These are phyloP conservation scores for Dentiscutata heterogama DNA, from an alignment of 371 early-diverging fungal species.

Conservation along the genomic window DNA sequence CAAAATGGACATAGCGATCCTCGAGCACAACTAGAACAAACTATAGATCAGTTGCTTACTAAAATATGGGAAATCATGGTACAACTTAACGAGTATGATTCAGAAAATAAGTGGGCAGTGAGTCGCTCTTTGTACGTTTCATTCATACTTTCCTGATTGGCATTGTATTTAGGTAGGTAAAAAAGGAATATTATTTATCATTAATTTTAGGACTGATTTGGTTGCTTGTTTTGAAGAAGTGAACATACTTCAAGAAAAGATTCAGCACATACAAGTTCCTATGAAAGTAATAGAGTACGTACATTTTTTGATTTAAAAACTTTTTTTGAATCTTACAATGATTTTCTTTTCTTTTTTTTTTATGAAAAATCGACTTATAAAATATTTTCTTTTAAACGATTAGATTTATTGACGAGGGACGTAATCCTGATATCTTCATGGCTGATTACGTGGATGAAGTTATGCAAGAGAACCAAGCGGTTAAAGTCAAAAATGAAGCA, in stretches of 20 bases:
- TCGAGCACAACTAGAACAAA: conserved; percentile 4
- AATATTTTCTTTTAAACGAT: not conserved
- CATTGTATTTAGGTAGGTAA: no score
- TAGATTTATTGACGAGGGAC: conserved; percentile 33
- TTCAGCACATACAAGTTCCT: conserved; percentile 28
- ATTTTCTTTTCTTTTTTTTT: not conserved
- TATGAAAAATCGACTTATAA: not conserved
- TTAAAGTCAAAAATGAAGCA: conserved; percentile 30
- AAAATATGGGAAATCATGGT: conserved; percentile 31
- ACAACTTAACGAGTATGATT: conserved; percentile 18
- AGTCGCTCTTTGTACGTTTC: not conserved
- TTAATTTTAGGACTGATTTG: not conserved
- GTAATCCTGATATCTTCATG: conserved; percentile 35
- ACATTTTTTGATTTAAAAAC: not conserved
- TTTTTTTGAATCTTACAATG: conserved; percentile 7
- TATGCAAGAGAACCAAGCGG: not conserved
- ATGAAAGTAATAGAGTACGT: conserved; percentile 29
- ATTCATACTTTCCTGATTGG: no score
- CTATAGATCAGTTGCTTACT: not conserved
- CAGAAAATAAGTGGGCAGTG: not conserved
- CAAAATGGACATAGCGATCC: conserved; percentile 34
- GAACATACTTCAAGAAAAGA: conserved; percentile 24
- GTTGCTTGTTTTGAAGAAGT: not conserved
- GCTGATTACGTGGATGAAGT: conserved; percentile 35
- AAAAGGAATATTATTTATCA: not conserved